Percentiles rank a stretch among this genome's conserved stretches.
Evolutionary conservation across 331 rosid species (phyloP).

Genomic region (Prunus yedoensis): DNA sequence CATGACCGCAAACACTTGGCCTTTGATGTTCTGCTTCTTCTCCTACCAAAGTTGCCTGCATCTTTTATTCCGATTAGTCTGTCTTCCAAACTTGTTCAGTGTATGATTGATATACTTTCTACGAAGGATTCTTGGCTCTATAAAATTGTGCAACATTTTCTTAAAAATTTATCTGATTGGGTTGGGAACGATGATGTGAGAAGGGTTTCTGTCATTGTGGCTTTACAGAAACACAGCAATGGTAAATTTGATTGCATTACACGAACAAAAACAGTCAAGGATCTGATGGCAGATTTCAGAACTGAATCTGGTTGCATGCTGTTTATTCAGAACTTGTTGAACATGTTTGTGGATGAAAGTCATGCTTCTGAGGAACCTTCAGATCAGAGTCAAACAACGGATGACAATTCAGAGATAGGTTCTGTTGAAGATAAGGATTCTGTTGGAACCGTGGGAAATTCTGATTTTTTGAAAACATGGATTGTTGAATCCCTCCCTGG

Average conservation of each 20-base stretch:
- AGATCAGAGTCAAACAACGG: conserved; percentile 97
- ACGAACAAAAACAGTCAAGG: conserved; percentile 68
- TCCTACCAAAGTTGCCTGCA: conserved; percentile 75
- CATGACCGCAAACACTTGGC: conserved; percentile 96
- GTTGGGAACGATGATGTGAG: conserved; percentile 71
- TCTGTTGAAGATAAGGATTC: conserved; percentile 80
- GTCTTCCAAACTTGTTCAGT: conserved; percentile 84
- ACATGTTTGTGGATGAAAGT: conserved; percentile 84
- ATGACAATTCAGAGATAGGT: conserved; percentile 93
- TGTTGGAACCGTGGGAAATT: conserved; percentile 54
- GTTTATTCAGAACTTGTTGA: conserved; percentile 71
- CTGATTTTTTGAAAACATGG: conserved; percentile 85
- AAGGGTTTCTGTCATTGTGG: conserved; percentile 82
- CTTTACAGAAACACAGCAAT: conserved; percentile 90
- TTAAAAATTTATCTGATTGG: conserved; percentile 71
- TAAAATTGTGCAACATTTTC: conserved; percentile 77
- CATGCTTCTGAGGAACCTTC: conserved; percentile 86
- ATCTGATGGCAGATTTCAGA: conserved; percentile 73
- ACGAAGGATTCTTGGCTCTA: conserved; percentile 79
- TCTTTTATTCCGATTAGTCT: conserved; percentile 59
- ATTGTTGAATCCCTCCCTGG: conserved; percentile 82
- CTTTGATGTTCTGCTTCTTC: conserved; percentile 73
- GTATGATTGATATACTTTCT: conserved; percentile 78
- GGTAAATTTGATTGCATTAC: conserved; percentile 78
- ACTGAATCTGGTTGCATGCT: conserved; percentile 86